phyloP scores from a whole-genome alignment of 2,329 filamentous ascomycete species.

The Hymenoscyphus repandus region DNA sequence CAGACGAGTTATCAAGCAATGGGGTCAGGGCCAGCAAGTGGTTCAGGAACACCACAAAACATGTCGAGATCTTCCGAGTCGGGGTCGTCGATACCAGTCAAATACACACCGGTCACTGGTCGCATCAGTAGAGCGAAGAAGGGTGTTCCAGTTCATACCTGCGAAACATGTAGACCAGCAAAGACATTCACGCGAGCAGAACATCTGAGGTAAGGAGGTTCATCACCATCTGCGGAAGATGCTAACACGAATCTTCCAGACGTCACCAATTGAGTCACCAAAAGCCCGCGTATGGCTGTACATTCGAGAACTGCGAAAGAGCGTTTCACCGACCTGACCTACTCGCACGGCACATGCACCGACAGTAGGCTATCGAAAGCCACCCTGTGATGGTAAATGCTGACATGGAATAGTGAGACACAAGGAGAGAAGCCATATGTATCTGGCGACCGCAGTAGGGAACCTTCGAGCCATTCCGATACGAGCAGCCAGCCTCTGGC shows the following conservation, averaged over 20 bases:
- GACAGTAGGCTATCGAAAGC: constrained; percentile 40
- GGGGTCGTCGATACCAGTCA: constrained; percentile 26
- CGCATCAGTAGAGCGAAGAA: constrained; percentile 33
- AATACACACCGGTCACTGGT: constrained; percentile 33
- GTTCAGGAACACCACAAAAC: constrained; percentile 22
- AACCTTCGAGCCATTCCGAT: constrained; percentile 26
- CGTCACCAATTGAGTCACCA: constrained; percentile 57
- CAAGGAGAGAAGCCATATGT: constrained; percentile 38
- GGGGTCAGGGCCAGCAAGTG: constrained; percentile 22
- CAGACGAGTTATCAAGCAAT: constrained; percentile 17
- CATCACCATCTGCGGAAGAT: neutral
- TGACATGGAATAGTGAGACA: constrained; percentile 36
- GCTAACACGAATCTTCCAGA: constrained; percentile 34
- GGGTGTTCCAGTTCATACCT: constrained; percentile 32
- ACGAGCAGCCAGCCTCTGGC: constrained; percentile 11
- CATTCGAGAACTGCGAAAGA: constrained; percentile 48
- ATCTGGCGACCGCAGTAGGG: constrained; percentile 23
- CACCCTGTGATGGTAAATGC: neutral
- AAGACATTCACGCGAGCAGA: constrained; percentile 58
- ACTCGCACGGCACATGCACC: constrained; percentile 49
- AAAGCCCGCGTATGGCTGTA: constrained; percentile 47
- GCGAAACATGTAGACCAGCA: constrained; percentile 27
- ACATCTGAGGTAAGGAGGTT: constrained; percentile 47
- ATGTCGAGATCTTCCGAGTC: constrained; percentile 24
- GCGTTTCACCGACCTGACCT: constrained; percentile 55